Base-by-base conservation (phyloP, 441 rosid genomes). In the Adansonia gregorii region DNA sequence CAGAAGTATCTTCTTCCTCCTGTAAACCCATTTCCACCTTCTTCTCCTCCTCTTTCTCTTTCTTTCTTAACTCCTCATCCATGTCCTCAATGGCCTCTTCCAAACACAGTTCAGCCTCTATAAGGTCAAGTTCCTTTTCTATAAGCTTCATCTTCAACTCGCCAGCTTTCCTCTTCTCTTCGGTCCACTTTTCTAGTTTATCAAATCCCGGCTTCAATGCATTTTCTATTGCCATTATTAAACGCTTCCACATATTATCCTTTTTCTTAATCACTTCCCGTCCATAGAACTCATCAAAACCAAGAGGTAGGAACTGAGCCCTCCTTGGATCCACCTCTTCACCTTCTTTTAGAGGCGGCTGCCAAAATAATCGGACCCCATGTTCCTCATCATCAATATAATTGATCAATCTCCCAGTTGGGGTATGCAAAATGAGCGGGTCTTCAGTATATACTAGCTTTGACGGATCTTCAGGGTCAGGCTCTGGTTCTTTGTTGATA, bases 251-350 rank as follows among this genome's bases (percentile, higher is more conserved):
- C 31, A 85, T 78, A 75, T 65, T 87, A 72, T 85, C 86, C 85
- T 82, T 84, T 83, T 82, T 73, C 69, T 71, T 88, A 9, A 58
- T 80, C 46, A 72, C 86, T 75, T 90, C 90, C 78, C 67, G 67
- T 82, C 97, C 98, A 66, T 87, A 92, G 79, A 93, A 94, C 70
- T 93, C 98, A 43, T 94, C 98, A 72, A 85, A 92, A 78, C 97
- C 98, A 20, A 92, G 89, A 54, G 98, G 98, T 77, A 94, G 90
- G 74, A 92, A 93, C 86, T 87, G 84, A 54, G 78, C 85, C 81
- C 90, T 89, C 64, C 81, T 64, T 0, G 88, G 89, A 82, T 94
- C 95, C 43, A 87, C 74, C 17, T 89, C 93, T 39, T 64, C 94
- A 39, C 92, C 97, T 11, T 89, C 93, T 82, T 89, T 79, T 73